Evolutionary conservation across 176 grass and related monocot species (phyloP).

Genomic region (Sorghum bicolor): DNA sequence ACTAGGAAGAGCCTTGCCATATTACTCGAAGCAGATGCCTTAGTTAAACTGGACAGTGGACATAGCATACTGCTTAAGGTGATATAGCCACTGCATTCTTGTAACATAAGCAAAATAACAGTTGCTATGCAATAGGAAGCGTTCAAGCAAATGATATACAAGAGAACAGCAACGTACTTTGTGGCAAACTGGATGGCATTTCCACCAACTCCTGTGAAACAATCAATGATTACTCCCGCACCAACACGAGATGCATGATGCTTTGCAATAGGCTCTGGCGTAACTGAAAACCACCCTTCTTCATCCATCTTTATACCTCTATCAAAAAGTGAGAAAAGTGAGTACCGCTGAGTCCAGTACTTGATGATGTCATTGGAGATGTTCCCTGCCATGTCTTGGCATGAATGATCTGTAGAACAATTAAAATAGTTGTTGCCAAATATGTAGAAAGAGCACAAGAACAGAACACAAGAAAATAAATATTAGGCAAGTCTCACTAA

Average conservation of each 20-base stretch:
- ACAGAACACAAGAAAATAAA: neutral
- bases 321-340: conserved; percentile 88
- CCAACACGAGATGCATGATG: conserved; percentile 83
- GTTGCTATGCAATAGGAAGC: neutral
- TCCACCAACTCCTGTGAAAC: conserved; percentile 88
- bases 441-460: conserved; percentile 11
- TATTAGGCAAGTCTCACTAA: neutral
- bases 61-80: neutral
- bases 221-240: conserved; percentile 59
- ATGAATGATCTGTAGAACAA: conserved; percentile 39
- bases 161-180: conserved; percentile 44
- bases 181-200: conserved; percentile 95
- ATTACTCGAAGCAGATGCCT: neutral
- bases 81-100: neutral
- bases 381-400: conserved; percentile 30
- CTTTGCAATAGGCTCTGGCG: conserved; percentile 81
- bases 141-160: conserved; percentile 16
- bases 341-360: conserved; percentile 90
- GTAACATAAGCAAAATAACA: neutral
- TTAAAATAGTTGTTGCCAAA: conserved; percentile 21
- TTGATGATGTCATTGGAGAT: conserved; percentile 58
- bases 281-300: conserved; percentile 99
- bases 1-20: neutral
- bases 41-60: neutral
- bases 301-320: conserved; percentile 91